Conservation (phyloP, 148 eudicot species). For the Rhododendron griersonianum region DNA sequence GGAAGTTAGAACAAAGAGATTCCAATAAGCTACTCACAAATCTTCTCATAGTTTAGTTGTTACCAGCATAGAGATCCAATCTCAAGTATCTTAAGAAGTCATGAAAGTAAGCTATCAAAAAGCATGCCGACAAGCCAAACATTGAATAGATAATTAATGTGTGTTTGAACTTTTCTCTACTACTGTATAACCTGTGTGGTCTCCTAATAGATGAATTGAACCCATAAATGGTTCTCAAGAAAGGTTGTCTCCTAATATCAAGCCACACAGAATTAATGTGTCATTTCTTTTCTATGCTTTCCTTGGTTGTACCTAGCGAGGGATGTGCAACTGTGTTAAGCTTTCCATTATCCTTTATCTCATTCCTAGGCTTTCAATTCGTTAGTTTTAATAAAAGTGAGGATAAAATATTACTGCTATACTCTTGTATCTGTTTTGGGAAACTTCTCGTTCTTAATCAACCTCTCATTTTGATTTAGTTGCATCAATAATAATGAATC, state of each 20-base stretch:
- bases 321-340: not conserved
- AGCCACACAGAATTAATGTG: not conserved
- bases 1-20: not conserved
- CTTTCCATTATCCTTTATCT: not conserved
- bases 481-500: not conserved
- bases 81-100: not conserved
- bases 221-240: not conserved
- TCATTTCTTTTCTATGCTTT: not conserved
- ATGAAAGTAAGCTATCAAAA: conserved; percentile 2
- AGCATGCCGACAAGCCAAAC: not conserved
- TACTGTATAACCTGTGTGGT: not conserved
- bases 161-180: not conserved
- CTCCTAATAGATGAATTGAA: not conserved
- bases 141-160: not conserved
- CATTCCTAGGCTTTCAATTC: not conserved
- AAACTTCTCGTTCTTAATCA: not conserved
- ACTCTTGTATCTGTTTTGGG: not conserved
- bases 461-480: not conserved
- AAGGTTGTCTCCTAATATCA: conserved; percentile 1
- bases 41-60: not conserved
- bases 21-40: not conserved
- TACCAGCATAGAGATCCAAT: not conserved
- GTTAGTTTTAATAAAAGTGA: not conserved
- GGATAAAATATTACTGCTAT: not conserved
- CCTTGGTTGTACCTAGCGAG: not conserved